phyloP scores from a whole-genome alignment of 1,139 yeast genomes.

The Suhomyces chickasaworum region DNA sequence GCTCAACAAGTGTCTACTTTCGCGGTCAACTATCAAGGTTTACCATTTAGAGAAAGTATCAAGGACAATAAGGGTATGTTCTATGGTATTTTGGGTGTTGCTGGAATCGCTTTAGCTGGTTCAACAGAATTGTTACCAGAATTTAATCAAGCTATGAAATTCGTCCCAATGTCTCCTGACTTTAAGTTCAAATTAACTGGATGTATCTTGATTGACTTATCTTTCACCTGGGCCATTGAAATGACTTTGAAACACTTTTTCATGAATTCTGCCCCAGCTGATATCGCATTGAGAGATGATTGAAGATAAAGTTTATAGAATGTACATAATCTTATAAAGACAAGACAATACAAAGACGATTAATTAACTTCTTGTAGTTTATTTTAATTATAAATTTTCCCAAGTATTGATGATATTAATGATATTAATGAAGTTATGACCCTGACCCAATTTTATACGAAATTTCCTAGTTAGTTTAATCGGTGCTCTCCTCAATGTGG shows the following conservation, averaged over 20 bases:
- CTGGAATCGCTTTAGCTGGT: conserved; percentile 84
- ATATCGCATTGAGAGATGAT: conserved; percentile 65
- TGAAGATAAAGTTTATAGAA: conserved; percentile 7
- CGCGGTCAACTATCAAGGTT: conserved; percentile 97
- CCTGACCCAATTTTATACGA: too few relatives aligned
- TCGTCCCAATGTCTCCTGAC: conserved; percentile 78
- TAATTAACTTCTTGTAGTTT: not conserved
- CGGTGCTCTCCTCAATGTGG: not conserved
- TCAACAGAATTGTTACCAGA: conserved; percentile 96
- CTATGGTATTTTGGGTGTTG: conserved; percentile 90
- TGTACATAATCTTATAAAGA: conserved; percentile 6
- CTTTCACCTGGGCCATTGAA: conserved; percentile 80
- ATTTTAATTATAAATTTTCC: too few relatives aligned
- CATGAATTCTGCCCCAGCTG: conserved; percentile 91
- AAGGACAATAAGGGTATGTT: conserved; percentile 94
- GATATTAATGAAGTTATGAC: too few relatives aligned
- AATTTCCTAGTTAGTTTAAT: too few relatives aligned
- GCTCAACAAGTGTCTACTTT: conserved; percentile 97
- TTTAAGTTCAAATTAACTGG: conserved; percentile 79
- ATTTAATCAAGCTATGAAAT: conserved; percentile 84
- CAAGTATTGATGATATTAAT: too few relatives aligned
- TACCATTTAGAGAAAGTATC: conserved; percentile 93
- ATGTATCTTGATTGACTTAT: conserved; percentile 75
- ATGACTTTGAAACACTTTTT: conserved; percentile 75
- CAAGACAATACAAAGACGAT: conserved; percentile 3